Evolutionary conservation across 306 rosid genomes (phyloP).

Genomic region (Prunus armeniaca): DNA sequence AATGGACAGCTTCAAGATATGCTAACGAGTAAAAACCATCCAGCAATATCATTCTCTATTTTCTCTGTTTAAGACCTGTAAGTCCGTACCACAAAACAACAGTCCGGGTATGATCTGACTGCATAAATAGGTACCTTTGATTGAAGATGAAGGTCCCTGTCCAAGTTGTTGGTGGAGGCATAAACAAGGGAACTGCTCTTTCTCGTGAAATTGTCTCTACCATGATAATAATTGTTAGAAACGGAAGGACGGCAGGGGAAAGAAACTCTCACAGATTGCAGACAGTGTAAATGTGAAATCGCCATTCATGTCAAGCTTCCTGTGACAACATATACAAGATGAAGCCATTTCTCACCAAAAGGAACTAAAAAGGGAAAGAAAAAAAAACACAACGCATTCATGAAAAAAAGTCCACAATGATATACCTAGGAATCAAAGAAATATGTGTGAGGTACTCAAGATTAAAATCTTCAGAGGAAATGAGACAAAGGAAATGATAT

Average conservation of each 20-base stretch:
- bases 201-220: background rate
- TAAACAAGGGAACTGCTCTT: conserved; percentile 20
- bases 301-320: conserved; percentile 17
- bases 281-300: conserved; percentile 16
- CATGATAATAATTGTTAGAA: background rate
- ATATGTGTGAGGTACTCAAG: background rate
- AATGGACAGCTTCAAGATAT: background rate
- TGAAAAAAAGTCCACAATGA: background rate
- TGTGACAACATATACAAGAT: background rate
- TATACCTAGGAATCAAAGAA: background rate
- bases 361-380: background rate
- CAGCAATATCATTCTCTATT: background rate
- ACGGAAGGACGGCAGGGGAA: conserved; percentile 7
- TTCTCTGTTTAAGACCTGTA: conserved; percentile 20
- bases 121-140: conserved; percentile 5
- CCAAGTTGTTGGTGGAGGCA: conserved; percentile 17
- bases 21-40: background rate
- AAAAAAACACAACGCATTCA: background rate
- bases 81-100: background rate
- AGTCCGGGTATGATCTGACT: conserved; percentile 1
- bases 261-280: conserved; percentile 17
- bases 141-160: background rate
- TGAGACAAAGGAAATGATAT: background rate
- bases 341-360: background rate
- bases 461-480: background rate